phyloP scores from a whole-genome alignment of 1,284 basidiomycete species.

The Dichomitus squalens region DNA sequence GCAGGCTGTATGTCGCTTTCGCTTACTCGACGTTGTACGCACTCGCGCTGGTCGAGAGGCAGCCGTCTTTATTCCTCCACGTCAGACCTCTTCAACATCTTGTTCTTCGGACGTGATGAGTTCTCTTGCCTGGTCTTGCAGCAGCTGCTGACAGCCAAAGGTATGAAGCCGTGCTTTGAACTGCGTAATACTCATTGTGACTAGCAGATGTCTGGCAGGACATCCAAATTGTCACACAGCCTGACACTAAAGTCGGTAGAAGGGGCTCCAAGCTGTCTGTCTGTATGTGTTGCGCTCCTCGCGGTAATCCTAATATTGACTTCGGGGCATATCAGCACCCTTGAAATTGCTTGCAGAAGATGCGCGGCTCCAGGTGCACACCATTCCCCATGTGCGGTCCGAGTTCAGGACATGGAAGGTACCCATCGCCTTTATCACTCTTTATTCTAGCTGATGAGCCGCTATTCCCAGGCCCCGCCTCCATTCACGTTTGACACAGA shows the following conservation, averaged over 20 bases:
- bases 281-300: slow-evolving; percentile 40
- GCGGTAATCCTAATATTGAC: background rate
- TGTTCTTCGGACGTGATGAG: slow-evolving; percentile 75
- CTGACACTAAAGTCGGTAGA: slow-evolving; percentile 55
- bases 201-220: slow-evolving; percentile 61
- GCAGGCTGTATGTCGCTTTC: background rate
- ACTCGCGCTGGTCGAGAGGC: background rate
- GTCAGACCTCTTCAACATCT: slow-evolving; percentile 46
- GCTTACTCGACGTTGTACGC: background rate
- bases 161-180: slow-evolving; percentile 33
- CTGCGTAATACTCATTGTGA: slow-evolving; percentile 2
- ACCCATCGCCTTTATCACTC: background rate
- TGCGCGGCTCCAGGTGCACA: slow-evolving; percentile 52
- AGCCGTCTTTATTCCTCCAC: slow-evolving; percentile 1
- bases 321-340: slow-evolving; percentile 46
- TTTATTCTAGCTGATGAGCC: background rate
- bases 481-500: slow-evolving; percentile 40
- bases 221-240: slow-evolving; percentile 61
- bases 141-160: slow-evolving; percentile 50
- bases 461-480: slow-evolving; percentile 41
- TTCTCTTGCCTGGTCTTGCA: slow-evolving; percentile 68
- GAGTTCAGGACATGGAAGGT: slow-evolving; percentile 67
- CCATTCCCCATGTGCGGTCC: slow-evolving; percentile 56
- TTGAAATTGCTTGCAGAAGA: slow-evolving; percentile 55
- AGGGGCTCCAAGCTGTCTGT: slow-evolving; percentile 50